Evolutionary conservation across 208 protist species (phyloP).

Genomic region (Leishmania arabica): DNA sequence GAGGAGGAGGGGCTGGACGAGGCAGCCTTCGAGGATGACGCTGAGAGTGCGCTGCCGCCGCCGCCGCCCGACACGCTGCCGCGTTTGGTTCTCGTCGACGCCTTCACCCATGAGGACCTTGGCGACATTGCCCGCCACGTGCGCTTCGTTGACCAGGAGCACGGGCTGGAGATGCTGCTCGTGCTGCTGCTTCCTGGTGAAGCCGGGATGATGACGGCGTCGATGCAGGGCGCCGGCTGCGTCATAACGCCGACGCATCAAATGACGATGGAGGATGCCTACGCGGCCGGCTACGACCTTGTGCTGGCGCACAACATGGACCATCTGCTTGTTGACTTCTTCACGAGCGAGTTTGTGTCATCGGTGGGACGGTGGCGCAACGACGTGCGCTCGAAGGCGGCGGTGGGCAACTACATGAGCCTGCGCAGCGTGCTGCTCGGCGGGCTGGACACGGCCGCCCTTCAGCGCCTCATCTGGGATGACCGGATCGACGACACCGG

Average conservation of each 20-base stretch:
- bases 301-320: constrained; percentile 79
- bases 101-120: constrained; percentile 83
- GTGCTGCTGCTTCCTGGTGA: constrained; percentile 59
- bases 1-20: constrained; percentile 2
- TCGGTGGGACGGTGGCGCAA: constrained; percentile 74
- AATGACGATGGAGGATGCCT: constrained; percentile 58
- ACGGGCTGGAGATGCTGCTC: constrained; percentile 67
- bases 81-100: constrained; percentile 74
- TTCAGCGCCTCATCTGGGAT: constrained; percentile 54
- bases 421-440: constrained; percentile 66
- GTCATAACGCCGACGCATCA: constrained; percentile 53
- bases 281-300: constrained; percentile 78
- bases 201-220: constrained; percentile 1
- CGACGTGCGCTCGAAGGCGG: constrained; percentile 69
- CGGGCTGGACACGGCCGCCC: constrained; percentile 41
- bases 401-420: constrained; percentile 80
- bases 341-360: constrained; percentile 71
- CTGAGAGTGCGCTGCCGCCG: constrained; percentile 19
- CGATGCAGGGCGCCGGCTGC: constrained; percentile 54
- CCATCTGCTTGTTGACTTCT: constrained; percentile 75
- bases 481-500: constrained; percentile 50
- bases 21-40: constrained; percentile 2
- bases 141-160: constrained; percentile 65
- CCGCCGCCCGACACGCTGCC: constrained; percentile 54
- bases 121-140: constrained; percentile 70